Evolutionary conservation across 1,139 yeast species (phyloP).

Genomic region (Scheffersomyces segobiensis): DNA sequence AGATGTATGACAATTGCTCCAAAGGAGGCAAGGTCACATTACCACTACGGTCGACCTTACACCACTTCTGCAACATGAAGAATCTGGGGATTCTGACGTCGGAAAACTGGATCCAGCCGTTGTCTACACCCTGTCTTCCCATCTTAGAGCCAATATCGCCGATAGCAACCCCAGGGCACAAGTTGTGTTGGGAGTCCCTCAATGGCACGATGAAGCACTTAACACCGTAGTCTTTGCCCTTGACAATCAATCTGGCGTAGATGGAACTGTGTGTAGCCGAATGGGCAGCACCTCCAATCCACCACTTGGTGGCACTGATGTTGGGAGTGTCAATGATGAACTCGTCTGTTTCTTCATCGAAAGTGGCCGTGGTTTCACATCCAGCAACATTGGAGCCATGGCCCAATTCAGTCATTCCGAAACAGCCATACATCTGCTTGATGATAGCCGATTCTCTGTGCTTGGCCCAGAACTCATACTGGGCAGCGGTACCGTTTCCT

Average conservation of each 20-base stretch:
- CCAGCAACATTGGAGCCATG: constrained; percentile 96
- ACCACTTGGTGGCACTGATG: constrained; percentile 92
- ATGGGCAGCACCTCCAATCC: constrained; percentile 98
- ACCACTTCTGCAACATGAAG: constrained; percentile 79
- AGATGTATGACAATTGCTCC: constrained; percentile 85
- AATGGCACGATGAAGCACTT: constrained; percentile 89
- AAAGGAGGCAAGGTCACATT: constrained; percentile 73
- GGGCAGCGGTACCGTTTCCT: constrained; percentile 69
- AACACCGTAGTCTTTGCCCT: constrained; percentile 86
- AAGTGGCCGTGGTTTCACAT: constrained; percentile 88
- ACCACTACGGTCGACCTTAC: constrained; percentile 71
- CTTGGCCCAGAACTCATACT: constrained; percentile 70
- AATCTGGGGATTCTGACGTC: constrained; percentile 80
- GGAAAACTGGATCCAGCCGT: constrained; percentile 92
- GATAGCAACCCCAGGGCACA: constrained; percentile 75
- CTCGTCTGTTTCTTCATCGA: constrained; percentile 62
- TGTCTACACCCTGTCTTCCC: constrained; percentile 90
- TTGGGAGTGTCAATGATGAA: constrained; percentile 84
- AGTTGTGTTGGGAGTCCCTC: constrained; percentile 69
- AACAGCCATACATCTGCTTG: constrained; percentile 81
- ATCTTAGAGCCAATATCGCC: constrained; percentile 94
- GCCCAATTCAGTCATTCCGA: constrained; percentile 92
- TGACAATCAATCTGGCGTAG: constrained; percentile 79
- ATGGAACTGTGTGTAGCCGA: constrained; percentile 83
- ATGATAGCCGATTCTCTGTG: constrained; percentile 68